Percentiles rank a stretch among this genome's conserved stretches.
phyloP scores from a whole-genome alignment of 2,329 filamentous ascomycete species.

The Albophoma yamanashiensis region DNA sequence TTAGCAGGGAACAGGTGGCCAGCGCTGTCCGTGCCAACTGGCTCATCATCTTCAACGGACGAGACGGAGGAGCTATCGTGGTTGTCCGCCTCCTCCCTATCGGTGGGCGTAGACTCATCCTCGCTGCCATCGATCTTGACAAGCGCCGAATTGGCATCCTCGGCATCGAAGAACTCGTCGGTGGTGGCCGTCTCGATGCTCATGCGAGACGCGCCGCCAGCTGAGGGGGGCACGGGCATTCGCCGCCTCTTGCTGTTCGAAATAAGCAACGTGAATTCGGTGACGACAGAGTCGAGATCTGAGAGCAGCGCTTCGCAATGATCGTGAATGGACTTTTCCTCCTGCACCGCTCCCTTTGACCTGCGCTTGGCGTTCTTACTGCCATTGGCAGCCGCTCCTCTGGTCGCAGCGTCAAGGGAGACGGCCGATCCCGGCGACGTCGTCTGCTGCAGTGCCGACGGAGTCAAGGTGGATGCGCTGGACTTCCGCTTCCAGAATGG shows the following conservation, averaged over 20 bases:
- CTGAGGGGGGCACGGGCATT: constrained; percentile 39
- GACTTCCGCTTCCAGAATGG: constrained; percentile 91
- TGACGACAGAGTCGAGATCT: constrained; percentile 74
- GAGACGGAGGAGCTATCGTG: constrained; percentile 46
- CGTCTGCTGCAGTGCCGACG: constrained; percentile 27
- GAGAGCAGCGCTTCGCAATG: constrained; percentile 74
- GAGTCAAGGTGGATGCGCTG: constrained; percentile 38
- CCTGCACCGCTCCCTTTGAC: constrained; percentile 28
- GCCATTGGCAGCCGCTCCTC: constrained; percentile 18
- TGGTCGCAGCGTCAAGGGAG: constrained; percentile 24
- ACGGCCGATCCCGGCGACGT: constrained; percentile 29
- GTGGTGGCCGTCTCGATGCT: constrained; percentile 75
- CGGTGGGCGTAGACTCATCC: constrained; percentile 34
- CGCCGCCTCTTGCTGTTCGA: constrained; percentile 70
- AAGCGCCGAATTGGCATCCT: constrained; percentile 54
- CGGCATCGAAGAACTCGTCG: constrained; percentile 93
- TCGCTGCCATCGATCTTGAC: constrained; percentile 65
- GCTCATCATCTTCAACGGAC: constrained; percentile 49
- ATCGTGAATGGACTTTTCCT: constrained; percentile 62
- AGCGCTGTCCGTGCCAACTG: constrained; percentile 49
- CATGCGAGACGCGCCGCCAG: constrained; percentile 33
- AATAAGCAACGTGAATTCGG: constrained; percentile 71
- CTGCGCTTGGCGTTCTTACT: constrained; percentile 21
- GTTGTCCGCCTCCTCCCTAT: constrained; percentile 7
- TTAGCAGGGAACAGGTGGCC: constrained; percentile 58